Evolutionary conservation across 2,329 filamentous ascomycete species (phyloP).

Genomic region (Ceratocystis diversiconidia): DNA sequence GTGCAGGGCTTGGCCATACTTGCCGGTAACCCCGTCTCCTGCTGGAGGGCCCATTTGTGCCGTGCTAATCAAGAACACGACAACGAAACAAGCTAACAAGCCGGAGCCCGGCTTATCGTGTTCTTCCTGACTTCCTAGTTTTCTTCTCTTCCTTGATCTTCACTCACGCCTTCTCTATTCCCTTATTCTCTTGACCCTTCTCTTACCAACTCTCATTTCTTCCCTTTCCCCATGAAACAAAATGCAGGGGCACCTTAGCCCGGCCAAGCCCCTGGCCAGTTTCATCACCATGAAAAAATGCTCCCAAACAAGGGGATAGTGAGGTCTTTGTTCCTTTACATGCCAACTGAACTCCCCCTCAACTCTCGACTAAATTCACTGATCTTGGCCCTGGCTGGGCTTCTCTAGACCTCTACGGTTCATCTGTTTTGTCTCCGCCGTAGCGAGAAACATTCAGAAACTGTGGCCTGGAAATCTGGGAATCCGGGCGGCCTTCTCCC

Average conservation of each 20-base stretch:
- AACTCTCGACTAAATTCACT: too few relatives aligned
- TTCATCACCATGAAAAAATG: constrained; percentile 12
- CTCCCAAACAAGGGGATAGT: background rate
- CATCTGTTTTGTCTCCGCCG: background rate
- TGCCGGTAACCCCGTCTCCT: background rate
- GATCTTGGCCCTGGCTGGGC: too few relatives aligned
- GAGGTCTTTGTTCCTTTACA: background rate
- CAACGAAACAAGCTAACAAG: background rate
- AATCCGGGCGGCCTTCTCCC: background rate
- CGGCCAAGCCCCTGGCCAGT: constrained; percentile 5
- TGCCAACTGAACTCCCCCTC: too few relatives aligned
- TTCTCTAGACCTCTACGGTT: background rate
- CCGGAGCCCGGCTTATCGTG: background rate
- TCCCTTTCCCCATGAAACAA: background rate
- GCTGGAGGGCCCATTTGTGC: too few relatives aligned
- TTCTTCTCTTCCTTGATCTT: background rate
- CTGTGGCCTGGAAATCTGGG: background rate
- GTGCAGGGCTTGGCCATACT: too few relatives aligned
- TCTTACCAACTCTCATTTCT: background rate
- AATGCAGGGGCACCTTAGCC: constrained; percentile 7
- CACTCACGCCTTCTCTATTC: background rate
- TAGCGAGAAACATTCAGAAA: constrained; percentile 1
- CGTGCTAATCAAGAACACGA: too few relatives aligned
- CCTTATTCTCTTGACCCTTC: background rate
- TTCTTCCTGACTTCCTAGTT: background rate